Evolutionary conservation across 73 alveolate species (phyloP), one percentile per base, ranked within the genome.

Genomic region (Uronychia setigera): DNA sequence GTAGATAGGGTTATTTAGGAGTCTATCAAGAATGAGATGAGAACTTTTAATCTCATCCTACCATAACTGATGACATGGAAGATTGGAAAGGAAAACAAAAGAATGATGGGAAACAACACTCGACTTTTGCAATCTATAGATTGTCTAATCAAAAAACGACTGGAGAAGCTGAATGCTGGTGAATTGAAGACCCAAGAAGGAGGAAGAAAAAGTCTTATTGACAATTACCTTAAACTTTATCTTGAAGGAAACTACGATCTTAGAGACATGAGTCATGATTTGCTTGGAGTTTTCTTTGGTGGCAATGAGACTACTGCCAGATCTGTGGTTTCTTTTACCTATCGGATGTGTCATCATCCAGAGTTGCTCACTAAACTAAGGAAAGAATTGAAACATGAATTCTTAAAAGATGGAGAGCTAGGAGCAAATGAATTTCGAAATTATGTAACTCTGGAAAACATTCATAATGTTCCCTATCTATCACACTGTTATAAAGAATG

Each of bases 291-390:
- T 0, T 58, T 80, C 32, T 46, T 80, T 80, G 86, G 79, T 5
- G 86, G 86, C 1, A 26, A 80, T 28, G 86, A 80, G 77, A 80
- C 86, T n/a, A 30, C 86, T 0, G 35, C 79, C 5, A 34, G 27
- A 28, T 19, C 78, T 0, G 26, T 46, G 0, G 35, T 32, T 25
- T 26, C 78, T 29, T 67, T 76, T 0, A 19, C 57, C 25, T 58
- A 46, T n/a, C 57, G 77, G 19, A 1, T 35, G 28, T 35, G 29
- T 26, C 35, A 58, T 26, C 9, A 80, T 27, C 86, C 86, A 26
- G 79, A 80, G 9, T 80, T 28, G 19, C 58, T 34, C 14, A 29
- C 26, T 0, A 57, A 11, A 1, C 60, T 80, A n/a, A 80, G n/a
- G 33, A 5, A 80, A 13, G 86, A 80, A 29, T 28, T 80, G 1